Percentiles rank a stretch among this genome's conserved stretches.
Evolutionary conservation across 306 rosid species (phyloP).

Genomic region (Lablab purpureus): DNA sequence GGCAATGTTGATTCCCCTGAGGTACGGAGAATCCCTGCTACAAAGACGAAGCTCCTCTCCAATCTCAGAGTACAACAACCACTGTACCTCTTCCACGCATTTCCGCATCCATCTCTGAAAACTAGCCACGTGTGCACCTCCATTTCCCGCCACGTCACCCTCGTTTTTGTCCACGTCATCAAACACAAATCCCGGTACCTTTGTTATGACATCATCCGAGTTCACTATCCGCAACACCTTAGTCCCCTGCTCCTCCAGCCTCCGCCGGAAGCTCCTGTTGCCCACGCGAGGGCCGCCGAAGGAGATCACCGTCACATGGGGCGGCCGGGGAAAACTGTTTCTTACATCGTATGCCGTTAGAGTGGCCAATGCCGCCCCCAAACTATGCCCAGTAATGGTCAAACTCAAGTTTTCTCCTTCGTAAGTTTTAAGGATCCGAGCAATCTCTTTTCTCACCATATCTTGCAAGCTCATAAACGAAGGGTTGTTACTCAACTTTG

Average conservation of each 20-base stretch:
- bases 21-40: slow-evolving; percentile 72
- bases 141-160: not conserved
- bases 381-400: slow-evolving; percentile 90
- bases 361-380: slow-evolving; percentile 91
- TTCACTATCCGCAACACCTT: slow-evolving; percentile 81
- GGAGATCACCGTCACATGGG: slow-evolving; percentile 71
- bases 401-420: slow-evolving; percentile 66
- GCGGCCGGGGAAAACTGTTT: slow-evolving; percentile 39
- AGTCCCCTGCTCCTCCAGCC: slow-evolving; percentile 62
- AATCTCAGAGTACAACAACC: slow-evolving; percentile 80
- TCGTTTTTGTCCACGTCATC: slow-evolving; percentile 18
- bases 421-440: slow-evolving; percentile 55
- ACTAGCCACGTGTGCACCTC: not conserved
- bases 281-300: slow-evolving; percentile 92
- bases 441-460: slow-evolving; percentile 66
- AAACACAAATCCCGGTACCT: slow-evolving; percentile 74
- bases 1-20: slow-evolving; percentile 55
- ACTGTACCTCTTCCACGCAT: slow-evolving; percentile 59
- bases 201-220: slow-evolving; percentile 72
- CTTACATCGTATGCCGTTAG: slow-evolving; percentile 69
- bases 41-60: slow-evolving; percentile 74
- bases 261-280: slow-evolving; percentile 59
- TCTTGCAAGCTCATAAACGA: slow-evolving; percentile 60
- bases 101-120: slow-evolving; percentile 61
- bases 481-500: not conserved